Evolutionary conservation across 768 basidiomycete species (phyloP), one percentile per base, ranked within the genome.

Genomic region (Dacryopinax primogenitus): DNA sequence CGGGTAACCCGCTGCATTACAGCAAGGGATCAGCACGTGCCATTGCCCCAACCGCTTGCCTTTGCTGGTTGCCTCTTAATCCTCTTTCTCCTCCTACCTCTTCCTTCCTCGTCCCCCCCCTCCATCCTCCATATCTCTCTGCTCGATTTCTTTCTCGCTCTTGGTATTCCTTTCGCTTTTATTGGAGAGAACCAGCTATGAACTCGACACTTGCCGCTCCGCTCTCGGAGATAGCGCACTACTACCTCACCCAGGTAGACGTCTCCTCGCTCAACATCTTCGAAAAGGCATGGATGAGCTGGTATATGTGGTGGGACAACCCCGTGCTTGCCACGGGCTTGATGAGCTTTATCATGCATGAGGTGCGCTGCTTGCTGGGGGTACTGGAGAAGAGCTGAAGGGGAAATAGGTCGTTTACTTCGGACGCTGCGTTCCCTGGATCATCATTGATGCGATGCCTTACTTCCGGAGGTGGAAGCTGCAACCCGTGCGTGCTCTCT

Each of bases 391-490:
- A 26, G 13, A 30, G 12, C 34, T 33, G 18, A 65, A 32, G 62
- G 26, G 51, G 33, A 34, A 1, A 35, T 67, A 96, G 94, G 76
- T 92, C 71, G 91, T 97, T 9, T 99, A 99, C 78, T 99, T 99
- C 72, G 96, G 95, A 37, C 88, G 96, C 26, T 86, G 87, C 68
- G 75, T 98, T 18, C 96, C 94, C 0, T 96, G 92, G 91, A 87
- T 97, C 70, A 88, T 96, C 76, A 86, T 97, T 73, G 96, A 99
- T 76, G 78, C 85, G 1, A 90, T 93, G 34, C 92, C 92, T 0
- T 97, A 92, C 78, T 99, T 98, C 78, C 82, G 83, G 58, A 81
- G 83, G 76, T 98, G 90, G 90, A 98, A 98, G 75, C 80, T 98
- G 2, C 95, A 98, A 73, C 86, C 90, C 2, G 81, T 78, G 33